Base-by-base conservation (phyloP, 108 stramenopile species). In the Nannochloropsis oceanica region DNA sequence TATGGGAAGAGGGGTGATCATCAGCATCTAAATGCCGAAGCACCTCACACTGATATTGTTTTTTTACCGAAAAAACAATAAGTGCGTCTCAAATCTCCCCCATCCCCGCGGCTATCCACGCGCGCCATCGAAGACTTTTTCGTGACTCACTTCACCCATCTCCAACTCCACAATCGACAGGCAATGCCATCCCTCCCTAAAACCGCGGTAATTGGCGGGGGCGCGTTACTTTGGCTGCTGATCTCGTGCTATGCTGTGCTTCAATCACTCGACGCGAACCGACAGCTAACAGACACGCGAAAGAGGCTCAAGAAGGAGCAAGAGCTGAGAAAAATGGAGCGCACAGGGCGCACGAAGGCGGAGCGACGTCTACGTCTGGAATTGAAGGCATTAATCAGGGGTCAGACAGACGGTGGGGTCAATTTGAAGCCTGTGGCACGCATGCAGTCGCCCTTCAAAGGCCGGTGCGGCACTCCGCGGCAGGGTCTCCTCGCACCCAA, bases 321-420 rank as follows among this genome's bases (percentile, higher is more conserved):
- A 13, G 73, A 83, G 83, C 83, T 84, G 79, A 79, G 87, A 42
- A 80, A 83, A 27, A 79, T 84, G 84, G 87, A 87, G 83, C 83
- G 87, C 27, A 46, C 44, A 25, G 87, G 87, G 79, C 87, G 87
- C 43, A 87, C 87, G n/a, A 83, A 87, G 44, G 87, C 87, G 25
- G 87, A 87, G 84, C 46, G 84, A 25, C 87, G 87, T 0, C 87
- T 87, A 1, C 80, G 87, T 25, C 26, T 44, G 25, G 80, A 80
- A 44, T 81, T 84, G 79, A 79, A 87, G 26, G 87, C 80, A 11
- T 44, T n/a, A 26, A 26, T 84, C 79, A 83, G 44, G 44, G 27
- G 80, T 26, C 83, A 87, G 22, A 44, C 83, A 46, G 44, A 42
- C 13, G 42, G 80, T 25, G 87, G 87, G 44, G 83, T 83, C 80